These are phyloP conservation scores for Artemisia tridentata DNA, from an alignment of 129 eudicot genomes.

Conservation along the genomic window DNA sequence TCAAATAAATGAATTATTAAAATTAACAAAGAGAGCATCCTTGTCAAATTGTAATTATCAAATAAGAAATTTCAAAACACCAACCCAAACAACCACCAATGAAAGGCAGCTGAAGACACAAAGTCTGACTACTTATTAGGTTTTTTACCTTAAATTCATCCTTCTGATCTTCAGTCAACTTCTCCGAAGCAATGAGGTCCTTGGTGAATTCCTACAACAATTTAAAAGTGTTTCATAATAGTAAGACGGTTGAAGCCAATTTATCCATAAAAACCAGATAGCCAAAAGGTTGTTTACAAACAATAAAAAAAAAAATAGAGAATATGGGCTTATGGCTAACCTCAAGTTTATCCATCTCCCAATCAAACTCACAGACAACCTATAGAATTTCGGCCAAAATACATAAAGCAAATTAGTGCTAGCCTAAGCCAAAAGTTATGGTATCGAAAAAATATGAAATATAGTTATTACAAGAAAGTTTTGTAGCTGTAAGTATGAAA, in stretches of 20 bases:
- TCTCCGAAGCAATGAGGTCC: conserved; percentile 61
- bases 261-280: neutral
- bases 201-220: conserved; percentile 65
- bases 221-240: neutral
- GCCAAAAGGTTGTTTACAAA: neutral
- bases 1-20: too few relatives aligned
- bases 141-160: conserved; percentile 68
- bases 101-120: neutral
- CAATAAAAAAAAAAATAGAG: neutral
- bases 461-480: neutral
- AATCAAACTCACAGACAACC: conserved; percentile 77
- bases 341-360: conserved; percentile 91
- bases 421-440: neutral
- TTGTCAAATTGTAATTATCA: too few relatives aligned
- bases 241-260: neutral
- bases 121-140: neutral
- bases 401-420: conserved; percentile 7
- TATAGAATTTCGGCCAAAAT: conserved; percentile 29
- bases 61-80: too few relatives aligned
- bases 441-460: neutral
- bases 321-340: conserved; percentile 29
- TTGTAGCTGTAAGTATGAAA: neutral
- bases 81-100: too few relatives aligned
- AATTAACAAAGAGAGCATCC: too few relatives aligned
- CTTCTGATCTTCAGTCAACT: conserved; percentile 67